Conservation (phyloP, 257 asterid species). For the Nicotiana tomentosiformis region DNA sequence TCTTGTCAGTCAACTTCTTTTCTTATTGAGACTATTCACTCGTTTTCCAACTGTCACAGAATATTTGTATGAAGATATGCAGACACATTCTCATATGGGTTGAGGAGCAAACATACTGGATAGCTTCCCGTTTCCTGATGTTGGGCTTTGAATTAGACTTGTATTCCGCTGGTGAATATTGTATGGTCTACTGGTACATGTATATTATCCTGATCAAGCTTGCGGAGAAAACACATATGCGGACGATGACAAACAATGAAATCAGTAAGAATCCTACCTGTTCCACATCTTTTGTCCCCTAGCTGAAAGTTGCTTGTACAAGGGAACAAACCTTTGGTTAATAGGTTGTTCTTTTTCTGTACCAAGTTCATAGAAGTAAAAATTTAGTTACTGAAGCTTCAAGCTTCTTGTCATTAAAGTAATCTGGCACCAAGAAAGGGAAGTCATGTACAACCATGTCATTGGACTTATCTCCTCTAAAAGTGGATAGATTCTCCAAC, state of each 20-base stretch:
- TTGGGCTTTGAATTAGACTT: conserved; percentile 92
- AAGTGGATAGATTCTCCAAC: too few species aligned
- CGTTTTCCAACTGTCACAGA: conserved; percentile 34
- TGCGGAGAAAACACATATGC: conserved; percentile 89
- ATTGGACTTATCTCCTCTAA: too few species aligned
- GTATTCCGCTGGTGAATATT: conserved; percentile 83
- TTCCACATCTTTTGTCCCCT: conserved; percentile 3
- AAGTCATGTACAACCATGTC: too few species aligned
- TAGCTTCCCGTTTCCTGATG: conserved; percentile 79
- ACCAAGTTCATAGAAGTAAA: neutral
- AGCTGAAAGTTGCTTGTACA: neutral
- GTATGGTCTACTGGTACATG: conserved; percentile 99
- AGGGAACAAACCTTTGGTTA: neutral
- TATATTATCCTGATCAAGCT: conserved; percentile 80
- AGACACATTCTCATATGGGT: conserved; percentile 85
- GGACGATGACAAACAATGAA: conserved; percentile 54
- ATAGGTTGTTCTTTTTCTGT: neutral
- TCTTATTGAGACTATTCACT: neutral
- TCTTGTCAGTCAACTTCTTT: neutral
- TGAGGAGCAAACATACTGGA: conserved; percentile 97
- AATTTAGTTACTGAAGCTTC: neutral
- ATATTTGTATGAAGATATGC: conserved; percentile 51
- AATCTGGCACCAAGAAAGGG: too few species aligned
- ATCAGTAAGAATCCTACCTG: conserved; percentile 48
- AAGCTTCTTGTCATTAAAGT: neutral